A percentile compares a stretch with the other conserved stretches of the same genome.
phyloP scores from a whole-genome alignment of 1,284 basidiomycete species.

The Moniliophthora roreri region DNA sequence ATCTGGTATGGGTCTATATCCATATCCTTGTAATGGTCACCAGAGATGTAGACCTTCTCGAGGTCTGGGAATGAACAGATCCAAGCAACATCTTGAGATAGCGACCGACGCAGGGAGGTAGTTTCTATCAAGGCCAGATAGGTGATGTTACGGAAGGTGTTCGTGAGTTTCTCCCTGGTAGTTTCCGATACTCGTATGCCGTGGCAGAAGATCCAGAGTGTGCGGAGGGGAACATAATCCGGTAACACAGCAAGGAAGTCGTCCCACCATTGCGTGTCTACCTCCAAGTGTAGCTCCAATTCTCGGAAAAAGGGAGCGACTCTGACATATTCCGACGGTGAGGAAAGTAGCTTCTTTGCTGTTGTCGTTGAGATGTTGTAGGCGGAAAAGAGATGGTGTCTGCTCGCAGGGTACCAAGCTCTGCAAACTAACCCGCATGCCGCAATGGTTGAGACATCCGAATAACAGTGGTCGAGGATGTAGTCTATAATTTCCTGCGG shows the following conservation, averaged over 20 bases:
- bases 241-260: not conserved
- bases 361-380: not conserved
- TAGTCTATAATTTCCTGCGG: slow-evolving; percentile 9
- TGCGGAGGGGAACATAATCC: not conserved
- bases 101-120: not conserved
- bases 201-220: not conserved
- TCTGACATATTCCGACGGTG: not conserved
- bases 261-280: not conserved
- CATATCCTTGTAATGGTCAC: not conserved
- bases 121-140: not conserved
- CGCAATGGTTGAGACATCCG: not conserved
- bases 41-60: not conserved
- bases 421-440: slow-evolving; percentile 8
- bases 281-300: not conserved
- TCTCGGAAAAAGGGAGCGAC: not conserved
- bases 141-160: not conserved
- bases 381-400: slow-evolving; percentile 7
- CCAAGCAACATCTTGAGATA: not conserved
- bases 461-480: slow-evolving; percentile 9
- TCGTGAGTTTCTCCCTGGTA: not conserved
- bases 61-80: not conserved
- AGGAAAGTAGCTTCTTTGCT: not conserved
- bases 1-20: not conserved
- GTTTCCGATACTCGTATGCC: not conserved
- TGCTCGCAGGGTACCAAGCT: slow-evolving; percentile 4